Percentiles rank a stretch among this genome's conserved stretches.
These are phyloP conservation scores for Lotus japonicus DNA, from an alignment of 306 rosid genomes.

Conservation along the genomic window DNA sequence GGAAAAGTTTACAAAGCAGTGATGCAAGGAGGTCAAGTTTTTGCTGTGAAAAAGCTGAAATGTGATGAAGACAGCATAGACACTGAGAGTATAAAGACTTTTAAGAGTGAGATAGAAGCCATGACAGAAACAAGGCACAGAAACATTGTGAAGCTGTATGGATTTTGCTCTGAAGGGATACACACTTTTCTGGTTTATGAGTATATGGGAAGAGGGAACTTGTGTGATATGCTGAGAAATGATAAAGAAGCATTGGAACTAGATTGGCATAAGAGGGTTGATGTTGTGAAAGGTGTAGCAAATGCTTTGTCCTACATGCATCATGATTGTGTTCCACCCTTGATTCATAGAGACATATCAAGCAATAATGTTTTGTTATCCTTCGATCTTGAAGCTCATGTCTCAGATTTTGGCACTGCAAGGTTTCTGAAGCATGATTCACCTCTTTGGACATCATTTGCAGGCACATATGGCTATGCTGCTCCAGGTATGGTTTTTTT, in stretches of 20 bases:
- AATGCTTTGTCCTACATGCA: constrained; percentile 32
- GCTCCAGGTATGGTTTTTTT: constrained; percentile 33
- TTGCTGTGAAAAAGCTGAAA: constrained; percentile 39
- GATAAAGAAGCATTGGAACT: constrained; percentile 26
- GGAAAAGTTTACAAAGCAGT: constrained; percentile 37
- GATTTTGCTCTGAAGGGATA: constrained; percentile 35
- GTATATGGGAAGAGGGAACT: constrained; percentile 39
- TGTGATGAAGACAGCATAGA: constrained; percentile 28
- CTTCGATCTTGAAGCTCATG: constrained; percentile 20
- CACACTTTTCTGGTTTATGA: constrained; percentile 40
- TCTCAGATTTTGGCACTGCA: constrained; percentile 48
- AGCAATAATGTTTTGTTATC: constrained; percentile 34
- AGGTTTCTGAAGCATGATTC: constrained; percentile 35
- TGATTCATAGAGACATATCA: constrained; percentile 45
- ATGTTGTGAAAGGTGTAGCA: constrained; percentile 34
- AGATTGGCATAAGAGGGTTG: constrained; percentile 34
- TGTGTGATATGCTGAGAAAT: constrained; percentile 12
- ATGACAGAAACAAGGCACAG: constrained; percentile 36
- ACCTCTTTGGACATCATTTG: constrained; percentile 36
- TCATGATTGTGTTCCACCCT: constrained; percentile 24
- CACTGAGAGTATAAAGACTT: constrained; percentile 21
- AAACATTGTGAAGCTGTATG: constrained; percentile 44
- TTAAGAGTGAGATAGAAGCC: constrained; percentile 31
- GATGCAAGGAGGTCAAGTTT: constrained; percentile 35
- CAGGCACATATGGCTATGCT: constrained; percentile 41